Evolutionary conservation across 2,329 filamentous ascomycete genomes (phyloP).

Genomic region (Curvularia eragrostidis): DNA sequence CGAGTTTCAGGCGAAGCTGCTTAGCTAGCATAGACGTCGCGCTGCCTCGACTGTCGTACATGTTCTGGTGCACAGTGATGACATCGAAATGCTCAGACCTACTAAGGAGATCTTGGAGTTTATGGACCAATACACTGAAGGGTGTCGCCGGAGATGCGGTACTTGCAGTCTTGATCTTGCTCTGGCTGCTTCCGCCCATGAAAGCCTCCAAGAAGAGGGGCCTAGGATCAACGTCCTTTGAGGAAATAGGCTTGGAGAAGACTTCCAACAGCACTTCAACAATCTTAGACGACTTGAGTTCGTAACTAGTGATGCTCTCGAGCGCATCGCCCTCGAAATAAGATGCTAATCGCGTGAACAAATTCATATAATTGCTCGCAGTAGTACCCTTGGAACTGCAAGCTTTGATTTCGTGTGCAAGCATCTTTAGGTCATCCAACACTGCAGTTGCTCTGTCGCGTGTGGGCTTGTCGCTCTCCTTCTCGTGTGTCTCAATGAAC

Average conservation of each 20-base stretch:
- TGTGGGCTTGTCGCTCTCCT: conserved; percentile 74
- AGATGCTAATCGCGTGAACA: conserved; percentile 78
- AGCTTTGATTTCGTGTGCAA: conserved; percentile 74
- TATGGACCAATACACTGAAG: conserved; percentile 89
- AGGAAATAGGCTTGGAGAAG: conserved; percentile 71
- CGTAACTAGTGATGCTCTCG: conserved; percentile 93
- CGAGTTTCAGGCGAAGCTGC: conserved; percentile 86
- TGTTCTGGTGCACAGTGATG: conserved; percentile 91
- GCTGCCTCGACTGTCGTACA: conserved; percentile 88
- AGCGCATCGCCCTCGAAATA: conserved; percentile 90
- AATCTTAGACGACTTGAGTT: conserved; percentile 87
- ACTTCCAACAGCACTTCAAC: conserved; percentile 83
- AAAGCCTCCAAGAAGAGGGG: conserved; percentile 90
- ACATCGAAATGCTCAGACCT: conserved; percentile 98
- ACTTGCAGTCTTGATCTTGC: conserved; percentile 68
- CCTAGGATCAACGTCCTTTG: conserved; percentile 66
- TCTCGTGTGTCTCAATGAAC: conserved; percentile 85
- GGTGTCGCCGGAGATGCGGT: conserved; percentile 77
- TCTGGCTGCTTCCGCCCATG: conserved; percentile 73
- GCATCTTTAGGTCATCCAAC: conserved; percentile 71
- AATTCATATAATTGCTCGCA: conserved; percentile 60
- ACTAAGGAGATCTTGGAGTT: conserved; percentile 94
- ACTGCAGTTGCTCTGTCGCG: conserved; percentile 81
- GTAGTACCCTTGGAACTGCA: conserved; percentile 66
- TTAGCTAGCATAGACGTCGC: conserved; percentile 96